These are phyloP conservation scores for Blastosporella zonata DNA, from an alignment of 1,284 basidiomycete genomes.

Conservation along the genomic window DNA sequence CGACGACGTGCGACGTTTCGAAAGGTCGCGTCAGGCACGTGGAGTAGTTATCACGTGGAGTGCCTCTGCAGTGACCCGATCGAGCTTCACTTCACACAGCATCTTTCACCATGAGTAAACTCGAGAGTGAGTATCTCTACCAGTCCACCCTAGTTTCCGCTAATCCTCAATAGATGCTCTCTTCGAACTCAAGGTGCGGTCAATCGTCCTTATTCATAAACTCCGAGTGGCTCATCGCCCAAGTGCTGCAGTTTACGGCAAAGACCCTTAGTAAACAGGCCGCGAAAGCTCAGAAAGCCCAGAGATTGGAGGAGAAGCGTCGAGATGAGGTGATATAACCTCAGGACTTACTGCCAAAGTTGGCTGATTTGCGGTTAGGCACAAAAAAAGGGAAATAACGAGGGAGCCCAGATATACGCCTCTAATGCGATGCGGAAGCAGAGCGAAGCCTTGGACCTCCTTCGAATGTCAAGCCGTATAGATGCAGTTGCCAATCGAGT, in stretches of 20 bases:
- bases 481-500: constrained; percentile 97
- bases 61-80: not conserved
- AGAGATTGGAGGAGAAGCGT: constrained; percentile 79
- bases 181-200: constrained; percentile 86
- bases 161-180: constrained; percentile 72
- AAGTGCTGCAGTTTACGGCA: constrained; percentile 78
- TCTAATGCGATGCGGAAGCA: constrained; percentile 99
- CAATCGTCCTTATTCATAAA: constrained; percentile 1
- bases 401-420: constrained; percentile 98
- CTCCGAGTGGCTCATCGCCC: constrained; percentile 11
- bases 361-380: constrained; percentile 58
- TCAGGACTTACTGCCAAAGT: not conserved
- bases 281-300: constrained; percentile 95
- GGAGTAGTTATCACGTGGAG: constrained; percentile 11
- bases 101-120: constrained; percentile 67
- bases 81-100: constrained; percentile 10
- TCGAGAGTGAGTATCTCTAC: constrained; percentile 70
- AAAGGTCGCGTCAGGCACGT: constrained; percentile 15
- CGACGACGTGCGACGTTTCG: not conserved
- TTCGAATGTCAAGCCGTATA: constrained; percentile 86
- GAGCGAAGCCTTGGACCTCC: constrained; percentile 88
- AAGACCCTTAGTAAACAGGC: constrained; percentile 91
- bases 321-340: constrained; percentile 76
- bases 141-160: constrained; percentile 4
- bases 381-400: constrained; percentile 93